phyloP scores from a whole-genome alignment of 2,329 filamentous ascomycete genomes.

The Thelonectria rubi region DNA sequence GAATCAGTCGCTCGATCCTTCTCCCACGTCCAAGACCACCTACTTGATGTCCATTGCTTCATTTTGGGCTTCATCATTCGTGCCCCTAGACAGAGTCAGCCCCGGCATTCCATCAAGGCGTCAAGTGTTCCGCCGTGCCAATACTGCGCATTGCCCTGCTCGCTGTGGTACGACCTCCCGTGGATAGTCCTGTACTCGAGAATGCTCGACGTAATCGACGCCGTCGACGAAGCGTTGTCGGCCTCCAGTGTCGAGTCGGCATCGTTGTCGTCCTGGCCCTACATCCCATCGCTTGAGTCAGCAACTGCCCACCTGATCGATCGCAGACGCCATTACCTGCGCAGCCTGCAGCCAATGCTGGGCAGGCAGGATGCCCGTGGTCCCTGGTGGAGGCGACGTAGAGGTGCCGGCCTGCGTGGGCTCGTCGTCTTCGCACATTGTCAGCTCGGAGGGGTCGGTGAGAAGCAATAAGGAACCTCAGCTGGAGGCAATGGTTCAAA shows the following conservation, averaged over 20 bases:
- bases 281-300: slow-evolving; percentile 3
- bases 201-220: slow-evolving; percentile 24
- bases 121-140: slow-evolving; percentile 4
- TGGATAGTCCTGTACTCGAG: slow-evolving; percentile 26
- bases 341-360: not conserved
- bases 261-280: slow-evolving; percentile 3
- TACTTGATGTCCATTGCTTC: slow-evolving; percentile 1
- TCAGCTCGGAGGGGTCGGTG: not conserved
- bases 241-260: slow-evolving; percentile 8
- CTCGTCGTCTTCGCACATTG: not conserved
- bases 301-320: not conserved
- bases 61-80: not conserved
- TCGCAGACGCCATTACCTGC: not conserved
- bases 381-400: not conserved
- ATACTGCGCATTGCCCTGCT: slow-evolving; percentile 24
- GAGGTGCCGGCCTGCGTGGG: not conserved
- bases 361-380: not conserved
- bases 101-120: not conserved
- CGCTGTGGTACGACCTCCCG: slow-evolving; percentile 25
- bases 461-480: not conserved
- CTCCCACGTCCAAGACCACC: not conserved
- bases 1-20: not conserved
- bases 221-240: slow-evolving; percentile 20
- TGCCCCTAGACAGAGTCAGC: not conserved
- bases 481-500: not conserved